Evolutionary conservation across 306 rosid species (phyloP), one percentile per base, ranked within the genome.

Genomic region (Medicago arabica): DNA sequence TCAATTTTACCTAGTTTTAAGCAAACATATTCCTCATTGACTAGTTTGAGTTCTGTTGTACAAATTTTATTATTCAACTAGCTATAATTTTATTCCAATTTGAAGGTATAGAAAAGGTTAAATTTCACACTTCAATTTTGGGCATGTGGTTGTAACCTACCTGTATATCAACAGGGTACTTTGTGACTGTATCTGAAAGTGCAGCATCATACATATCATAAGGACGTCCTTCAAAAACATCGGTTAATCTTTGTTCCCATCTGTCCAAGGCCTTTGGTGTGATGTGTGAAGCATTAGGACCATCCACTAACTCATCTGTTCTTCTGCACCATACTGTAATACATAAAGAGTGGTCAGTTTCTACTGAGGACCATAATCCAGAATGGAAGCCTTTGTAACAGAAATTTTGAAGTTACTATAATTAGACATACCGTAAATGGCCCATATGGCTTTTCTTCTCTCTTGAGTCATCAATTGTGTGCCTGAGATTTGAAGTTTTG

Each of bases 121-220:
- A 67, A 75, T 36, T 19, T 19, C 31, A 75, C 1, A 57, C 0
- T n/a, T 19, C 36, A 57, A 43, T 55, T 28, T 62, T 36, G 1
- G 28, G 50, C 41, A 46, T 16, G 66, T 57, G 18, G 19, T 25
- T 25, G 28, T 25, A 2, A 25, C 16, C 1, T 89, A 93, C 98
- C 96, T 91, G 98, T 55, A 94, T 88, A 72, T 92, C 97, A 60
- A 94, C 96, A 0, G 95, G 97, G 85, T 83, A 94, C 71, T 82
- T 94, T 11, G 90, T 46, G 65, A 94, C 97, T 0, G 96, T 88
- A 80, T 94, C 87, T 4, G 98, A 90, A 10, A 92, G 89, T 41
- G 98, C 96, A 84, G 98, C 98, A 84, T 94, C 98, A 69, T 82
- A 92, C 98, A 94, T 88, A 82, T 94, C 98, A 44, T 87, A 94